Base-by-base conservation (phyloP, 1,139 yeast species). In the Candida frijolesensis region DNA sequence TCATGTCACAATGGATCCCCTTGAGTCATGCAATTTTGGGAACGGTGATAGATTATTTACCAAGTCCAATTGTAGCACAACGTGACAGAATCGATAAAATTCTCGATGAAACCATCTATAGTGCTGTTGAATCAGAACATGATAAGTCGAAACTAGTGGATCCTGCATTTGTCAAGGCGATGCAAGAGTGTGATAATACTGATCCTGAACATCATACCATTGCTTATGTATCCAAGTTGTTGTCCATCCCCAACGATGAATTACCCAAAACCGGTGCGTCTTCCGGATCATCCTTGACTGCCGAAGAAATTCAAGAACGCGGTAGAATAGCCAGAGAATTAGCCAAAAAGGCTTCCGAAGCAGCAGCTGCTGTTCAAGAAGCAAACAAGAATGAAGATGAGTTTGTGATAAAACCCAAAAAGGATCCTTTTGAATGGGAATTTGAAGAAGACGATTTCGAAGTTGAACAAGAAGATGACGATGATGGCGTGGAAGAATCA, bases 1-100 rank as follows among this genome's bases (percentile, higher is more conserved):
- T 95, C 10, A 84, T 92, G 83, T 82, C 91, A 1, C 98, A 92
- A 63, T 95, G 99, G 98, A 74, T 95, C 25, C 98, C 99, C 0
- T 81, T 95, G 9, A 87, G 97, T 37, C 85, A 89, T 47, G 90
- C 98, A 0, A 81, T 94, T 18, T 70, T 94, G 37, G 79, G 95
- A 10, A 84, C 96, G 2, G 96, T 94, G 2, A 87, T 92, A 42
- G 96, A 90, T 52, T 82, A 82, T 54, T 68, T 95, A 46, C 97
- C 98, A 0, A 87, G 96, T 12, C 99, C 99, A 0, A 61, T 78
- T 3, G 74, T 67, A 1, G 89, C 97, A 0, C 99, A 95, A 65
- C 68, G 67, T 18, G 82, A 78, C 42, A 81, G 97, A 58, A 80
- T 89, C 55, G 86, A 85, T 12, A 79, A 80, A 27, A 81, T 95